Base-by-base conservation (phyloP, 306 rosid species). In the Prunus mume region DNA sequence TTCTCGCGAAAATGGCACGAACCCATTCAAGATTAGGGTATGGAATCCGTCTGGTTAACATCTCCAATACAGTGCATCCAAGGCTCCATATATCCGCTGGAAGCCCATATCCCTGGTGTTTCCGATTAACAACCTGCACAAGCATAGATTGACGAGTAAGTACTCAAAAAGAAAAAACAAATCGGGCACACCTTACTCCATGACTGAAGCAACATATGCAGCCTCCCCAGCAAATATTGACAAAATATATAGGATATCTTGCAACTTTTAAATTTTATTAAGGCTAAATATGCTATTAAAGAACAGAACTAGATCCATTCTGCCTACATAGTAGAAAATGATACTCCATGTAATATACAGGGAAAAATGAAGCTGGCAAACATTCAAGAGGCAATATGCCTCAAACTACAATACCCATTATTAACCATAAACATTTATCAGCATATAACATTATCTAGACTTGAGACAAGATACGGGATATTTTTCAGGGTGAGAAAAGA, bases 21-120 rank as follows among this genome's bases (percentile, higher is more conserved):
- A 95, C 99, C 66, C 57, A 15, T 85, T 91, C 97, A 6, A 90
- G 65, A 51, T 85, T 69, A 22, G 83, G 82, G 79, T 95, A 95
- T 3, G 97, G 97, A 78, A 92, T 54, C 82, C 77, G 60, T 57
- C 90, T 80, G 0, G 99, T 92, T 68, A 92, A 82, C 99, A 95
- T 89, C 88, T 95, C 97, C 78, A 95, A 86, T 52, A 92, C 99
- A 46, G 99, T 95, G 86, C 97, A 92, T 74, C 99, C 97, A 74
- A 95, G 92, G 85, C 99, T 95, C 99, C 99, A 95, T 61, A 95
- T 87, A 82, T 92, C 99, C 65, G 97, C 97, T 10, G 97, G 90
- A 76, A 92, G 89, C 64, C 99, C 97, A 52, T 92, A 95, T 58
- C 96, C 99, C 75, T 74, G 81, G 76, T 77, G 78, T 82, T 74